These are phyloP conservation scores for Lentinula sp. DNA, from an alignment of 768 basidiomycete genomes.

Conservation along the genomic window DNA sequence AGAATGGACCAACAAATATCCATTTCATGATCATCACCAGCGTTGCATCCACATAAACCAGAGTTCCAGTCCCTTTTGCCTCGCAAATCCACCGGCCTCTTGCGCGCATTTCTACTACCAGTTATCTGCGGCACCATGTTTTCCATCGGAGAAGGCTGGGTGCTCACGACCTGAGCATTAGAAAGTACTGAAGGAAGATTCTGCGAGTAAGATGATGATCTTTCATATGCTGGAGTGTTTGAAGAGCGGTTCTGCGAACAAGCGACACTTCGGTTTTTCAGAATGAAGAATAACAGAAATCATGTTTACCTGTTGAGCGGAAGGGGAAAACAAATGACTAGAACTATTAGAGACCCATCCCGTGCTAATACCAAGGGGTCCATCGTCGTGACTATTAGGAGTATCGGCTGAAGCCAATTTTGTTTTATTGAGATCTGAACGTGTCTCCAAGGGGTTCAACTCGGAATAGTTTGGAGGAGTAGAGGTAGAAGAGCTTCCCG, in stretches of 20 bases:
- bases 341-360: too few relatives aligned
- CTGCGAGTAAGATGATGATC: neutral
- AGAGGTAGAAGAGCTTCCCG: too few relatives aligned
- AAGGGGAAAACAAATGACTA: too few relatives aligned
- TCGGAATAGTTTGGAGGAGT: too few relatives aligned
- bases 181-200: neutral
- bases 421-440: too few relatives aligned
- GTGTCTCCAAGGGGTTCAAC: too few relatives aligned
- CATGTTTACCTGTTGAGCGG: too few relatives aligned
- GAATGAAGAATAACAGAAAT: too few relatives aligned
- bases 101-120: neutral
- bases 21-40: neutral
- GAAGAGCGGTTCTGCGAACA: neutral
- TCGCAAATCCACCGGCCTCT: neutral
- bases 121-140: neutral
- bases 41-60: neutral
- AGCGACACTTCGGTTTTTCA: neutral
- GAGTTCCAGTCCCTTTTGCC: neutral
- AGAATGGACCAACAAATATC: neutral
- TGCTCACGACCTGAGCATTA: neutral
- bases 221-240: neutral
- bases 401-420: too few relatives aligned
- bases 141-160: neutral
- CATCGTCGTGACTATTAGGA: too few relatives aligned
- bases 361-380: too few relatives aligned